Evolutionary conservation across 2,329 filamentous ascomycete species (phyloP), one percentile per base, ranked within the genome.

Genomic region (Paraconiothyrium brasiliense): DNA sequence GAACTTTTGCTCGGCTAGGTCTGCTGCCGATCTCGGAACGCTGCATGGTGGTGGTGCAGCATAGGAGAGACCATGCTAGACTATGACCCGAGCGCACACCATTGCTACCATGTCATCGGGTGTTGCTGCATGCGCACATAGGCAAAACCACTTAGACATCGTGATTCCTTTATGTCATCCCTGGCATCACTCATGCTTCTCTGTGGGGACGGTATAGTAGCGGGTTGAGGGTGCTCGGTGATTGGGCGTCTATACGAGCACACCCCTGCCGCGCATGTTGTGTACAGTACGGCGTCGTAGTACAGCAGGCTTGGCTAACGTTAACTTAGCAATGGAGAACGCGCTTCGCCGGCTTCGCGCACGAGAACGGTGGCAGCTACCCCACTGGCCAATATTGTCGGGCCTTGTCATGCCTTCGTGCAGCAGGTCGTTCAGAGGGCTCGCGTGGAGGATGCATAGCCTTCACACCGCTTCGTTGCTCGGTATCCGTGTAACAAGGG

Each of bases 181-280:
- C 43, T 34, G 39, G 34, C 46, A 41, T 58, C 63, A 55, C 52
- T 43, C 63, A 62, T 63, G 58, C 60, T 32, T 22, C 46, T 58
- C 35, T 37, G 47, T 43, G 58, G 63, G 51, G 37, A 55, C 37
- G 20, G 7, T 32, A 24, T 54, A 11, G 16, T 46, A 1, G 54
- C 30, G 44, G 32, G 13, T 7, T 54, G 49, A 59, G 41, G 34
- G 57, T 22, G 46, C 48, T 60, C 51, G 48, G 9, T 62, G 50
- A 70, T 68, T 70, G 61, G 66, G 44, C 46, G 24, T 14, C 30
- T n/a, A 57, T 62, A 46, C 49, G 24, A 32, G 39, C 13, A 37
- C n/a, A 66, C 62, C 61, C 66, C 35, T 67, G 62, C 46, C 47
- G 7, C 13, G 20, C 44, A 55, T 50, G 61, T 32, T 50, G 61